Base-by-base conservation (phyloP, 495 filamentous ascomycete species). In the Annulohypoxylon nitens region DNA sequence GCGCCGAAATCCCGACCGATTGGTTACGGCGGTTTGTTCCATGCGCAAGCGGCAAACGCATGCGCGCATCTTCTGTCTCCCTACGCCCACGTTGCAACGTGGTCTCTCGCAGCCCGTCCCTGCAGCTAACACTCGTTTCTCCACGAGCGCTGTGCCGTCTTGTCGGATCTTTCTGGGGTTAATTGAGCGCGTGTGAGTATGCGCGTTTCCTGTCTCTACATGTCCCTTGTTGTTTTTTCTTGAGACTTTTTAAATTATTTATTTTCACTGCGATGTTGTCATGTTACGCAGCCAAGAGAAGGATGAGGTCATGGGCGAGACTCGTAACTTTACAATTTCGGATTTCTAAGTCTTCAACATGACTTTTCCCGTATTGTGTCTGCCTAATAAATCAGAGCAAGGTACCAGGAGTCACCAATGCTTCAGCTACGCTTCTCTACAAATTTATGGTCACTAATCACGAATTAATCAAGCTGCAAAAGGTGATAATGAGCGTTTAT, bases 21-120 rank as follows among this genome's bases (percentile, higher is more conserved):
- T 74, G 71, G 71, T 41, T 70, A 30, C n/a, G 62, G 62, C 33
- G 58, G 67, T 67, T 63, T 55, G 53, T 39, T 61, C 66, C 71
- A 70, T 61, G 71, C 67, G 67, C 53, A 34, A 60, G 53, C 33
- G 36, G 18, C 57, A 60, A 57, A 26, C 36, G 57, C 37, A 60
- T 60, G 37, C 34, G 36, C 37, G 20, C 20, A 23, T 6, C 5
- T n/a, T 45, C 26, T 60, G 11, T 36, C 36, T 60, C 53, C 53
- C 33, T 57, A 57, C 58, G 67, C 67, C 67, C 72, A 71, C 63
- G 72, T 75, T 75, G 67, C 67, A 71, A 75, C 72, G 67, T 75
- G 67, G 72, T 70, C 63, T 67, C 57, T 70, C 67, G 61, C 71
- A 70, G 62, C 61, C 18, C 18, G 61, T 61, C 65, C 70, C 70